Percentiles rank a stretch among this genome's conserved stretches.
Evolutionary conservation across 495 filamentous ascomycete species (phyloP).

Genomic region (Lepidopterella palustris): DNA sequence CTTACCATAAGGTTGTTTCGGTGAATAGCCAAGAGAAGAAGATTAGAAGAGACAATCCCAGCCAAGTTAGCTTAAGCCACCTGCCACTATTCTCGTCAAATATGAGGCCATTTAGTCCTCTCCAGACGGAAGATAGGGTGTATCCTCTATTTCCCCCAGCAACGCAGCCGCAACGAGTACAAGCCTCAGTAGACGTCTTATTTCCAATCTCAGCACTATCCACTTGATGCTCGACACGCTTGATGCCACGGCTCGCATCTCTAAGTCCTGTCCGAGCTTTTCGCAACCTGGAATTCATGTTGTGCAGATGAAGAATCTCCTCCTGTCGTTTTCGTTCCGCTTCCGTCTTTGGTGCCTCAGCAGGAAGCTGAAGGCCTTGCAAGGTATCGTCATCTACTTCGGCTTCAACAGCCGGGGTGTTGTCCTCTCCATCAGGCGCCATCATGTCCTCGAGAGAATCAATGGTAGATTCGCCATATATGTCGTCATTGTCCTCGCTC

Average conservation of each 20-base stretch:
- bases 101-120: constrained; percentile 14
- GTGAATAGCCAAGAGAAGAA: constrained; percentile 17
- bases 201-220: constrained; percentile 17
- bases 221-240: constrained; percentile 33
- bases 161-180: constrained; percentile 21
- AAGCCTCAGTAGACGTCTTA: constrained; percentile 7
- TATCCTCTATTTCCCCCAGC: neutral
- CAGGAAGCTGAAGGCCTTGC: constrained; percentile 15
- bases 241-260: constrained; percentile 35
- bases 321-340: constrained; percentile 33
- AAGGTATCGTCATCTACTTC: constrained; percentile 35
- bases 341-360: constrained; percentile 9
- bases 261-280: constrained; percentile 34
- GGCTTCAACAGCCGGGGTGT: neutral
- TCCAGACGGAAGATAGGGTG: constrained; percentile 8
- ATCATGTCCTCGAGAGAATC: constrained; percentile 56
- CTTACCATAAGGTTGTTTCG: constrained; percentile 23
- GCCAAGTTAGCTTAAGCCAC: constrained; percentile 18
- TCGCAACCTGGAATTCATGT: constrained; percentile 35
- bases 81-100: constrained; percentile 1
- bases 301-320: constrained; percentile 31
- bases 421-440: constrained; percentile 18
- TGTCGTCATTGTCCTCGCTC: constrained; percentile 1
- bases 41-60: constrained; percentile 16
- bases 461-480: constrained; percentile 54